Evolutionary conservation across 306 rosid genomes (phyloP), one percentile per base, ranked within the genome.

Genomic region (Cucumis melo): DNA sequence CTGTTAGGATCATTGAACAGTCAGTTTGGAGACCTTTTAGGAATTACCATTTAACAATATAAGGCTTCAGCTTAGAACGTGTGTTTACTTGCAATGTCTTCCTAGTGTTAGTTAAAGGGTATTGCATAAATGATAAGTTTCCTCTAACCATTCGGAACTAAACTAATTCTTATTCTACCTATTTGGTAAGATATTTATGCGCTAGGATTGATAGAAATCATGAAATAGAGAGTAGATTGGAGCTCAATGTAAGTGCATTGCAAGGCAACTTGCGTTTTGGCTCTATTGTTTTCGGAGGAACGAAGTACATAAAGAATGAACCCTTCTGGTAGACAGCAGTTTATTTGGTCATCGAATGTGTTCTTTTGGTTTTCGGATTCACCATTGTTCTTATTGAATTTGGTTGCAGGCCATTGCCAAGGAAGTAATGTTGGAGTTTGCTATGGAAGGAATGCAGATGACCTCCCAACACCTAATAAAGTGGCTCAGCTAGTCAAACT

Each of bases 391-490:
- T 20, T n/a, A 19, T 15, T 56, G 58, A 67, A 65, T 48, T 42
- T 39, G 66, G 54, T 65, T 73, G 39, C 87, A 94, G 96, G 85
- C 83, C 74, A 80, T 48, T 92, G 97, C 86, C 71, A 83, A 20
- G 99, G 92, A 83, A 94, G 99, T 79, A 84, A 78, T 41, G 71
- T 94, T 46, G 99, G 99, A 79, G 86, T 94, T 59, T 94, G 99
- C 85, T 94, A 94, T 78, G 99, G 99, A 83, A 83, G 99, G 87
- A 92, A 83, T 67, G 99, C 98, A 1, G 99, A 94, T 79, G 99
- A 94, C 84, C 93, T 94, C 77, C 99, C 99, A 44, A 89, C 97
- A 53, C 96, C 97, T 14, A 96, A 92, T 78, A 94, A 92, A 87
- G 99, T 90, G 65, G 96, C 89, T 8, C 93, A 92, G 82, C 83